Evolutionary conservation across 306 rosid species (phyloP), one percentile per base, ranked within the genome.

Genomic region (Trifolium subterraneum): DNA sequence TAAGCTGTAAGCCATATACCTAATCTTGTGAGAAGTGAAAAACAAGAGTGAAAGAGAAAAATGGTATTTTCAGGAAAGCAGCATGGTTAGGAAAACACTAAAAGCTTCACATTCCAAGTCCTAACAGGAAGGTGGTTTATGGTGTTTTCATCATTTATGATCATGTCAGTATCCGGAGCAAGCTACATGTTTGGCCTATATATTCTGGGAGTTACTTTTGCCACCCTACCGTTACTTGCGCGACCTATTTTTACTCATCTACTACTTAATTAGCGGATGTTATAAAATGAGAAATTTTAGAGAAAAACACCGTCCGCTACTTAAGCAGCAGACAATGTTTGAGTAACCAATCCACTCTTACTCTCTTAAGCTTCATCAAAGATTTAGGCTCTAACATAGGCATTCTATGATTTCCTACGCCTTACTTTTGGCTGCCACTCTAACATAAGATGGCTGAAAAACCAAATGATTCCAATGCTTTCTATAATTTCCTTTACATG

Each of bases 401-500:
- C 51, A 66, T 83, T 20, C 64, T 83, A 69, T 88, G 12, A 78
- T 89, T n/a, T n/a, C n/a, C n/a, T n/a, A n/a, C n/a, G n/a, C n/a
- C n/a, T n/a, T n/a, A n/a, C n/a, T n/a, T n/a, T n/a, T n/a, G n/a
- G n/a, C n/a, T n/a, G n/a, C n/a, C n/a, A n/a, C n/a, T n/a, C n/a
- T n/a, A 77, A 66, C 81, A 83, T 54, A 41, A 42, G 56, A 75
- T 86, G 9, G 8, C 59, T 58, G 45, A 81, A 27, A 55, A 78
- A 23, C 23, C 65, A 27, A 79, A 82, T 35, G 97, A 89, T 62
- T 66, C 84, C 20, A 80, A 61, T 18, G 88, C 82, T 45, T 89
- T 92, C 22, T 89, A 84, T 42, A 88, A 71, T 15, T 89, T 89
- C 55, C 83, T 92, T 14, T 89, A 85, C 12, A 47, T 83, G 10